Evolutionary conservation across 2,329 filamentous ascomycete genomes (phyloP), one percentile per base, ranked within the genome.

Genomic region (Apiospora phragmitis): DNA sequence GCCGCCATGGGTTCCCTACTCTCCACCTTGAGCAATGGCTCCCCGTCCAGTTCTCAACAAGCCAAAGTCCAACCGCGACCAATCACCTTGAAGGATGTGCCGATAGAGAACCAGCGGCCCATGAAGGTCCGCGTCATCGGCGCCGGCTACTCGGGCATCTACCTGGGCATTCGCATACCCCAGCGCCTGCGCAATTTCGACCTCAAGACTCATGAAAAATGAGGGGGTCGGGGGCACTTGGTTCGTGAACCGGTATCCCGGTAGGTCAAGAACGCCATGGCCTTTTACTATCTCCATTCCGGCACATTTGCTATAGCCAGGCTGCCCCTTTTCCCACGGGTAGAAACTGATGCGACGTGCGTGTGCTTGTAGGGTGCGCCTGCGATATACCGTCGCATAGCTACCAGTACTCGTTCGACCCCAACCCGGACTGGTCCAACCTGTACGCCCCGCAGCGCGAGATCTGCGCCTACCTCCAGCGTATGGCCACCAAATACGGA

Each of bases 361-460:
- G 24, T 43, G 65, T 35, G 18, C 7, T 65, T 6, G 1, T 14
- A 79, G 79, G 78, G 0, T 77, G 78, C 43, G 78, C 78, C 38
- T 79, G 78, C 70, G 79, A 80, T 55, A 76, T 81, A 21, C 80
- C 80, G 7, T 81, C 85, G 8, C 87, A 89, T 72, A 87, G 86
- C 9, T 89, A 89, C 74, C 86, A 87, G 72, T 88, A 87, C 74
- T 82, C 86, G 0, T 89, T 87, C 76, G 85, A 86, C 35, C 87
- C 87, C 0, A 89, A 89, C 69, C 84, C 86, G 4, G 75, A 85
- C 70, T 89, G 87, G 87, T 85, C 84, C 11, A 78, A 82, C 26
- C 83, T 88, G 47, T 89, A 88, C 73, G 85, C 84, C 2, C 83
- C 83, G 0, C 82, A 81, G 32, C 67, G 69, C n/a, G 87, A 89